A percentile compares a stretch with the other conserved stretches of the same genome.
Evolutionary conservation across 2,329 filamentous ascomycete genomes (phyloP).

Genomic region (Fusarium foetens): DNA sequence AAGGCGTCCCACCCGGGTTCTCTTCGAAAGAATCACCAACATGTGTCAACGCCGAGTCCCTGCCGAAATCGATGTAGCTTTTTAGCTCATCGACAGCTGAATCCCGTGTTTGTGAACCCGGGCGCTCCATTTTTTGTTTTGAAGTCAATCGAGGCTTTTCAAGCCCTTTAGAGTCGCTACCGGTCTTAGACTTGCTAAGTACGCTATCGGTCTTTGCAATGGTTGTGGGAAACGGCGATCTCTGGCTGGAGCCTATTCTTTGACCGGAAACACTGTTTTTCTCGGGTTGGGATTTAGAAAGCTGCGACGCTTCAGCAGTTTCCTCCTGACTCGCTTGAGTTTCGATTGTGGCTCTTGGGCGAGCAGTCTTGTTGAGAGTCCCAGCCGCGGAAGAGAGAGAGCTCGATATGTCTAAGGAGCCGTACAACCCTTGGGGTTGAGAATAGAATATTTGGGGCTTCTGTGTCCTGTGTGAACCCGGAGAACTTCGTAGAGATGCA

Average conservation of each 20-base stretch:
- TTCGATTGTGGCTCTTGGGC: not conserved
- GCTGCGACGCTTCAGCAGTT: slow-evolving; percentile 11
- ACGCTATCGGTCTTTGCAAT: not conserved
- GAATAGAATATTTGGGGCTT: slow-evolving; percentile 30
- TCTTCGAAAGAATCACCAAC: slow-evolving; percentile 16
- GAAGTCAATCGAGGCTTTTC: not conserved
- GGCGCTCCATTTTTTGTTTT: slow-evolving; percentile 31
- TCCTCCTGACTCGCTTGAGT: not conserved
- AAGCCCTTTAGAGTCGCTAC: not conserved
- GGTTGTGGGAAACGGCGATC: not conserved
- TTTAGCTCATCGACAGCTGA: slow-evolving; percentile 40
- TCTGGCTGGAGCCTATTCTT: not conserved
- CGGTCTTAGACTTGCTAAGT: not conserved
- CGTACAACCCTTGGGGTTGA: slow-evolving; percentile 28
- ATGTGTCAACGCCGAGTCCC: slow-evolving; percentile 26
- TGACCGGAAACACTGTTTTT: slow-evolving; percentile 23
- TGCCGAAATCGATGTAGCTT: slow-evolving; percentile 39
- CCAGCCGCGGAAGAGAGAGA: not conserved
- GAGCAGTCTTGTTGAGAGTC: not conserved
- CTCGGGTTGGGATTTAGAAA: slow-evolving; percentile 25
- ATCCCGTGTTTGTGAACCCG: slow-evolving; percentile 17
- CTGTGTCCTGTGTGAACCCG: not conserved
- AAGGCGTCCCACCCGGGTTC: slow-evolving; percentile 1
- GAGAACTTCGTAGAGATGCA: not conserved
- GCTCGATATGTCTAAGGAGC: slow-evolving; percentile 1